Evolutionary conservation across 2,329 filamentous ascomycete species (phyloP).

Genomic region (Ceratocystis destructans): DNA sequence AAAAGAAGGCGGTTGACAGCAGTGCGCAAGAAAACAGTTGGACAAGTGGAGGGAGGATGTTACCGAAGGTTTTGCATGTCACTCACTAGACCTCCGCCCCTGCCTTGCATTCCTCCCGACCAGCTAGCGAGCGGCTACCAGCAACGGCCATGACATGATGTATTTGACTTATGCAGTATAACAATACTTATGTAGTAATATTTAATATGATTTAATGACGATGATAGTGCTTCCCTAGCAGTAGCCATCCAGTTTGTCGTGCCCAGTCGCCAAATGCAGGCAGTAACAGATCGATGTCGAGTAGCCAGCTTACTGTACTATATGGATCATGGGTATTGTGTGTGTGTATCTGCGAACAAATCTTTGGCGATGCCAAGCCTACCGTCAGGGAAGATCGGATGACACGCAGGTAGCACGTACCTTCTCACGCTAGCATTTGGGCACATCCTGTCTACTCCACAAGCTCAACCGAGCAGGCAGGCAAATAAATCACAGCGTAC

Average conservation of each 20-base stretch:
- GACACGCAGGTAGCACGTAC: too few relatives aligned
- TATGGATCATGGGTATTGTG: too few relatives aligned
- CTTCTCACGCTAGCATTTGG: too few relatives aligned
- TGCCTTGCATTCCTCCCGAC: neutral
- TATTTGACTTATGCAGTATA: neutral
- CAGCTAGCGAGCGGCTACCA: neutral
- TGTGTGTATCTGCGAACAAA: too few relatives aligned
- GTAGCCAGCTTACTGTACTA: neutral
- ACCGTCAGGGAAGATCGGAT: too few relatives aligned
- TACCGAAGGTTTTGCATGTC: neutral
- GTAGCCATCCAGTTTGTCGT: neutral
- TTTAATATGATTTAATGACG: neutral
- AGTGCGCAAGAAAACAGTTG: neutral
- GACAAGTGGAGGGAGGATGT: neutral
- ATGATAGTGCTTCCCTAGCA: neutral
- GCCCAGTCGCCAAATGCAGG: neutral
- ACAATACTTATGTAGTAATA: slow-evolving; percentile 1
- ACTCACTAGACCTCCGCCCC: neutral
- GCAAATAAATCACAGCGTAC: too few relatives aligned
- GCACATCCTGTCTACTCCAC: too few relatives aligned
- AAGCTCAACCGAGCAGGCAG: too few relatives aligned
- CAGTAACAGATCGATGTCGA: neutral
- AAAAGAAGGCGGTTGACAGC: neutral
- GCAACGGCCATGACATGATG: neutral
- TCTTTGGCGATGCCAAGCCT: too few relatives aligned